These are phyloP conservation scores for Glebionis coronaria DNA, from an alignment of 129 eudicot genomes.

Conservation along the genomic window DNA sequence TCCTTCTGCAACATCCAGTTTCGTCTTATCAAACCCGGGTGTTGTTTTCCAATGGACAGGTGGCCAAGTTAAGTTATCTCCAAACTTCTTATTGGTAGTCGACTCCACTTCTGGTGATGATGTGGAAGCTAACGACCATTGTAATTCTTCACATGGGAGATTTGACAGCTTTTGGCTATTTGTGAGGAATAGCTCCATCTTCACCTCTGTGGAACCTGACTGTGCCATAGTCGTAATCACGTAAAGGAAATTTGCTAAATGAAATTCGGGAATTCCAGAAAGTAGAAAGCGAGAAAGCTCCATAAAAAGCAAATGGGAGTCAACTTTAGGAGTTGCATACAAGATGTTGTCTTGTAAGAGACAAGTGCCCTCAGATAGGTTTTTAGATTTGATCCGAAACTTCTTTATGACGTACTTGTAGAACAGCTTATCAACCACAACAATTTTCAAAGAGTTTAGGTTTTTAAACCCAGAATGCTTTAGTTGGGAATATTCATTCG, in stretches of 20 bases:
- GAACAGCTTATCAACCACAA: too few relatives aligned
- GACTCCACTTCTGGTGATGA: constrained; percentile 14
- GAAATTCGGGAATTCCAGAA: constrained; percentile 32
- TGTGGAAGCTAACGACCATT: constrained; percentile 33
- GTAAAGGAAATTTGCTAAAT: constrained; percentile 83
- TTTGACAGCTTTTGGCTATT: constrained; percentile 69
- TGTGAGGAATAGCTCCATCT: constrained; percentile 59
- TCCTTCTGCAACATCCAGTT: constrained; percentile 10
- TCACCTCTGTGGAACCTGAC: constrained; percentile 74
- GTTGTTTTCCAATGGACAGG: constrained; percentile 86
- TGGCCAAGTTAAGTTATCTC: constrained; percentile 65
- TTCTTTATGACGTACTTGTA: too few relatives aligned
- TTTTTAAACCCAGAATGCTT: too few relatives aligned
- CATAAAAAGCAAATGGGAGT: too few relatives aligned
- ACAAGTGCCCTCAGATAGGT: constrained; percentile 62
- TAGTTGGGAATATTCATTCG: too few relatives aligned
- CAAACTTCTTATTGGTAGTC: too few relatives aligned
- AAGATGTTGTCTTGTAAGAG: constrained; percentile 58
- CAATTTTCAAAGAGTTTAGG: too few relatives aligned
- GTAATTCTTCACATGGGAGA: constrained; percentile 68
- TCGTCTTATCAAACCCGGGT: constrained; percentile 53
- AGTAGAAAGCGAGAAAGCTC: constrained; percentile 66
- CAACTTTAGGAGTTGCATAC: too few relatives aligned
- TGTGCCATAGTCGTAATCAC: constrained; percentile 81
- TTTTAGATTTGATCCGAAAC: too few relatives aligned